A percentile compares a stretch with the other conserved stretches of the same genome.
Conservation (phyloP, 2,329 filamentous ascomycete genomes). For the Lithohypha guttulata region DNA sequence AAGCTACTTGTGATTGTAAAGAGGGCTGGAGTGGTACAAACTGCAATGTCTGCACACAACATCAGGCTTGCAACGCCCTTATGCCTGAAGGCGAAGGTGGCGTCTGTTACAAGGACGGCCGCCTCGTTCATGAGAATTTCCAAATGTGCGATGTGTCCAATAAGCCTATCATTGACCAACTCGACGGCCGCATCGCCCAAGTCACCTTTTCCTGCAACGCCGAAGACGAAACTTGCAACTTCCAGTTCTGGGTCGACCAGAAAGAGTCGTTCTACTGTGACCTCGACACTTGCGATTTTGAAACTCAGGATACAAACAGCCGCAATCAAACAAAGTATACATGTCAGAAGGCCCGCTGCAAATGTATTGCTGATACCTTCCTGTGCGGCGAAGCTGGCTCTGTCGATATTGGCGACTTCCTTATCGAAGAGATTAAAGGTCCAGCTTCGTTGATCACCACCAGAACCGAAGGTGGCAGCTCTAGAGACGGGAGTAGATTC, state of each 20-base stretch:
- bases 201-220: conserved; percentile 88
- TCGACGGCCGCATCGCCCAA: conserved; percentile 76
- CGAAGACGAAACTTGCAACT: conserved; percentile 69
- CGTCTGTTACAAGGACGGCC: conserved; percentile 82
- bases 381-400: conserved; percentile 86
- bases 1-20: conserved; percentile 60
- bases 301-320: conserved; percentile 54
- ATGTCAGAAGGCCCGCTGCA: conserved; percentile 75
- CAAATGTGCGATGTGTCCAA: conserved; percentile 98
- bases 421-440: conserved; percentile 70
- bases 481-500: conserved; percentile 67
- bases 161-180: conserved; percentile 75
- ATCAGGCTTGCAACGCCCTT: conserved; percentile 75
- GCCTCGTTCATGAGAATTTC: conserved; percentile 87
- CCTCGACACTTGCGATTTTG: conserved; percentile 68
- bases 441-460: conserved; percentile 73
- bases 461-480: conserved; percentile 43
- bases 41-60: conserved; percentile 84
- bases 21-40: conserved; percentile 96
- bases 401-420: conserved; percentile 82
- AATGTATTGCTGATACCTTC: conserved; percentile 83
- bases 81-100: conserved; percentile 75
- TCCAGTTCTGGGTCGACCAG: conserved; percentile 96
- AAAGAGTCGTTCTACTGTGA: conserved; percentile 94
- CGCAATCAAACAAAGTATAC: conserved; percentile 75